phyloP scores from a whole-genome alignment of 306 rosid species.

The Ceratonia siliqua region DNA sequence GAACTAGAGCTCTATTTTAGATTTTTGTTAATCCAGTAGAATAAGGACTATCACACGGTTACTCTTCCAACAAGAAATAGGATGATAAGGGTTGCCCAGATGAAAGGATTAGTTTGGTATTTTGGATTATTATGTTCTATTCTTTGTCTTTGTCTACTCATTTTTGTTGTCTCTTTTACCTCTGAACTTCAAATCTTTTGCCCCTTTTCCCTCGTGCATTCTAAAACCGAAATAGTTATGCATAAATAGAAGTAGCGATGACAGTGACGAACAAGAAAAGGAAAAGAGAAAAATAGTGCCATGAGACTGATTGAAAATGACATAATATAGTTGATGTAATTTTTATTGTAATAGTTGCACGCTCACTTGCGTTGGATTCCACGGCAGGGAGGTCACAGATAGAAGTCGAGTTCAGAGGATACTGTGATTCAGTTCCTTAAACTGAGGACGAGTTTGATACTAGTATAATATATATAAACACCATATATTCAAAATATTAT shows the following conservation, averaged over 20 bases:
- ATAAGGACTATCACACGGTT: not conserved
- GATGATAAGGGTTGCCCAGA: not conserved
- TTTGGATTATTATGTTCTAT: not conserved
- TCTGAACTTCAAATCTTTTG: not conserved
- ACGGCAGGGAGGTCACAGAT: not conserved
- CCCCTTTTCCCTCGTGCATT: not conserved
- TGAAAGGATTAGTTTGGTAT: not conserved
- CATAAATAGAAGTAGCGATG: not conserved
- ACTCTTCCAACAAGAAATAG: not conserved
- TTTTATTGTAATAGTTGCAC: no score
- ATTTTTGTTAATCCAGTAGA: constrained; percentile 1
- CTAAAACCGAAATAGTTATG: not conserved
- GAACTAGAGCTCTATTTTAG: not conserved
- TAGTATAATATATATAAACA: not conserved
- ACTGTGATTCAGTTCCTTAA: not conserved
- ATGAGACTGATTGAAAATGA: no score
- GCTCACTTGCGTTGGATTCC: not conserved
- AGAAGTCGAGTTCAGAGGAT: not conserved
- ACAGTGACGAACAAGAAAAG: not conserved
- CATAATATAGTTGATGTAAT: no score
- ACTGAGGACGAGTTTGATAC: not conserved
- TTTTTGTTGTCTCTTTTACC: not conserved
- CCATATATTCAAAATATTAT: not conserved
- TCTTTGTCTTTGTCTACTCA: not conserved
- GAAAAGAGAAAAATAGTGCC: not conserved